A percentile compares a stretch with the other conserved stretches of the same genome.
Evolutionary conservation across 225 moss, liverwort and hornwort species (phyloP).

Genomic region (Polytrichum formosum): DNA sequence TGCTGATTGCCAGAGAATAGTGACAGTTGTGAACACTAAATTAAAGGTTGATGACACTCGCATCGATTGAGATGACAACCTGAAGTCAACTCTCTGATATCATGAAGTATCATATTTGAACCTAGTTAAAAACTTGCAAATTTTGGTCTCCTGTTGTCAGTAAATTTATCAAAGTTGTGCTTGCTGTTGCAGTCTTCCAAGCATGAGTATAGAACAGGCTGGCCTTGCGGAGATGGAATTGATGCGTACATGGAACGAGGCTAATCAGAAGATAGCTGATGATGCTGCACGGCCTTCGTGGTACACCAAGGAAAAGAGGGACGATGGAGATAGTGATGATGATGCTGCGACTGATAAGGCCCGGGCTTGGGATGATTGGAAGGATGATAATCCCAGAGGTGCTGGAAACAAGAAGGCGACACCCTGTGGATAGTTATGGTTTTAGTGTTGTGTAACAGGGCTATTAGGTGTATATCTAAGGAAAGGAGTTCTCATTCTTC

Average conservation of each 20-base stretch:
- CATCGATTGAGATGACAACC: no score
- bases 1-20: no score
- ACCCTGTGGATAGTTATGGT: constrained; percentile 47
- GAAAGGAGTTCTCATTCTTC: no score
- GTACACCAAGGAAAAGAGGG: constrained; percentile 64
- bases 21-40: no score
- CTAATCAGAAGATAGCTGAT: constrained; percentile 72
- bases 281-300: constrained; percentile 80
- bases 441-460: no score
- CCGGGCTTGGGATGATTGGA: constrained; percentile 99
- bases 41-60: no score
- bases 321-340: constrained; percentile 71
- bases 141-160: no score
- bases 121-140: no score
- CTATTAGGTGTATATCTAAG: no score
- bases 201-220: constrained; percentile 98
- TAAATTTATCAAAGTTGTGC: neutral
- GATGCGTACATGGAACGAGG: constrained; percentile 95
- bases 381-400: constrained; percentile 96
- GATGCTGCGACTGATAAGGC: constrained; percentile 90
- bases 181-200: constrained; percentile 69
- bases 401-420: constrained; percentile 89
- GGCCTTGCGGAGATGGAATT: constrained; percentile 95
- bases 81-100: no score
- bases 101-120: no score